These are phyloP conservation scores for Blepharisma stoltei DNA, from an alignment of 73 alveolate genomes.

Conservation along the genomic window DNA sequence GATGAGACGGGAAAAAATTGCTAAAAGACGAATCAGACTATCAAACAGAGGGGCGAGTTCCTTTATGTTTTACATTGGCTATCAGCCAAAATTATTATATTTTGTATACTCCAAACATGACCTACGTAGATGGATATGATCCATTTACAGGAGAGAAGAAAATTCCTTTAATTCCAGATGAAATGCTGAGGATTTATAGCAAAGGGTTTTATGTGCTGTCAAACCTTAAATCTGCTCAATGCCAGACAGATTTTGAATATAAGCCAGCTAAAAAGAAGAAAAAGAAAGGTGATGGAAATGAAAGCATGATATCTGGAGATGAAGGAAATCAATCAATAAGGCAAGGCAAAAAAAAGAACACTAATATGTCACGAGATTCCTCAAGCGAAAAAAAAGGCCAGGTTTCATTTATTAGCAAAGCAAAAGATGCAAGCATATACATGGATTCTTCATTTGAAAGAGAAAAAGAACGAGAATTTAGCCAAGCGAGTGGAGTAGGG, in stretches of 20 bases:
- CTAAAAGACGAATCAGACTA: not conserved
- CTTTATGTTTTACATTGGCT: constrained; percentile 9
- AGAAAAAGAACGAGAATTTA: too few species aligned
- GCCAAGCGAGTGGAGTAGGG: too few species aligned
- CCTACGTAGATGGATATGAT: constrained; percentile 19
- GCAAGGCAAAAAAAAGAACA: not conserved
- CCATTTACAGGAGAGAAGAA: not conserved
- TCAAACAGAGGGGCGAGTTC: not conserved
- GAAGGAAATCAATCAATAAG: not conserved
- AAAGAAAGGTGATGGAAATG: not conserved
- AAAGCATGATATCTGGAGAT: not conserved
- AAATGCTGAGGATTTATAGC: not conserved
- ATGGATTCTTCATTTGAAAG: too few species aligned
- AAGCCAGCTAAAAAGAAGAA: not conserved
- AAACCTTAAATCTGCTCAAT: not conserved
- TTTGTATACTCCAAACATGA: constrained; percentile 14
- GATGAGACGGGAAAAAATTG: too few species aligned
- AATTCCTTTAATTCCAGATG: not conserved
- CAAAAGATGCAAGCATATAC: not conserved
- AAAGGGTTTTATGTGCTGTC: not conserved
- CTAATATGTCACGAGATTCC: not conserved
- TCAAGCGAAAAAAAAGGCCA: not conserved
- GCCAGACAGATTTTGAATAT: not conserved
- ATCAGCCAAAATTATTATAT: not conserved
- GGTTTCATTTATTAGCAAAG: too few species aligned